These are phyloP conservation scores for Gossypium schwendimanii DNA, from an alignment of 441 rosid genomes.

Conservation along the genomic window DNA sequence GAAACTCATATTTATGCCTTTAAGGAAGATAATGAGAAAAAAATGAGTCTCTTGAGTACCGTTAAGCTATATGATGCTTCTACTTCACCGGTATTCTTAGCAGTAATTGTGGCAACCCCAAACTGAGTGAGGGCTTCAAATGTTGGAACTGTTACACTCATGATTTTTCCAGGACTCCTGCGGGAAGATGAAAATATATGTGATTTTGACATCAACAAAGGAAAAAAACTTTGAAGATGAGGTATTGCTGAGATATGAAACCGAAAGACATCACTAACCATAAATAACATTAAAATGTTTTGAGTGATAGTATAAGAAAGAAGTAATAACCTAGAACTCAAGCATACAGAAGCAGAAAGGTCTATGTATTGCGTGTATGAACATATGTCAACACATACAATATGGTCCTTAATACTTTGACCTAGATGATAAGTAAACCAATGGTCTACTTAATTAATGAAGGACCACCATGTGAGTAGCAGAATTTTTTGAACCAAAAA, in stretches of 20 bases:
- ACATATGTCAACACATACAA: not conserved
- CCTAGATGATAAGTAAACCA: not conserved
- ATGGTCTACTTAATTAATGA: no score
- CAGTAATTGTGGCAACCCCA: slow-evolving; percentile 72
- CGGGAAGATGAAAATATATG: slow-evolving; percentile 9
- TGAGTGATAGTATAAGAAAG: not conserved
- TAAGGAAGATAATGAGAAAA: slow-evolving; percentile 1
- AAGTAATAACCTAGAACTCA: not conserved
- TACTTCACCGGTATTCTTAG: slow-evolving; percentile 68
- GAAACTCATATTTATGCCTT: not conserved
- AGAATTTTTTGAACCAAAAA: not conserved
- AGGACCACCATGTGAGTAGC: not conserved
- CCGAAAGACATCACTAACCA: not conserved
- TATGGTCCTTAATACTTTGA: not conserved
- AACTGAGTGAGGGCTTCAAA: slow-evolving; percentile 84
- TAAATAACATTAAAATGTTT: not conserved
- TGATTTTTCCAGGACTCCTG: slow-evolving; percentile 91
- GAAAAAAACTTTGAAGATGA: not conserved
- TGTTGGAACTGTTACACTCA: slow-evolving; percentile 59
- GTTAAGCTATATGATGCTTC: slow-evolving; percentile 94
- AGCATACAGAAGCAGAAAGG: not conserved
- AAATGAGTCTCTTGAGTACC: slow-evolving; percentile 31
- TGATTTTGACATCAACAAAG: slow-evolving; percentile 10
- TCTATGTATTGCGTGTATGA: not conserved
- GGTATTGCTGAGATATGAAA: not conserved